Evolutionary conservation across 2,329 filamentous ascomycete species (phyloP).

Genomic region (Aspergillus awamori): DNA sequence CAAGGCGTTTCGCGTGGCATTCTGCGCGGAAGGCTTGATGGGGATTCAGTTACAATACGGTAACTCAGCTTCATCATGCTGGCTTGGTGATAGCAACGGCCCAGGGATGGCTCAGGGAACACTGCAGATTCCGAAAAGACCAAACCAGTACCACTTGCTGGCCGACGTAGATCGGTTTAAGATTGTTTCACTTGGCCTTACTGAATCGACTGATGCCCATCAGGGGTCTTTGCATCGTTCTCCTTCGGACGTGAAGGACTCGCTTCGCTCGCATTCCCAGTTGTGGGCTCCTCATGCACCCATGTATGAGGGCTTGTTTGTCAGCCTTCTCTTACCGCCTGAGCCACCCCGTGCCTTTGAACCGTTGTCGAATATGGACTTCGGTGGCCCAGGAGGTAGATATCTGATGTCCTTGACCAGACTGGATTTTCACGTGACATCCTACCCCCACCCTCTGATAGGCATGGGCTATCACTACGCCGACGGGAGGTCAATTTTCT

Average conservation of each 20-base stretch:
- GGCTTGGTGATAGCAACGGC: slow-evolving; percentile 9
- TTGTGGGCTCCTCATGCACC: slow-evolving; percentile 9
- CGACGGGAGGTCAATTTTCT: slow-evolving; percentile 6
- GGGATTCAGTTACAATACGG: slow-evolving; percentile 13
- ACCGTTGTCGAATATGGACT: slow-evolving; percentile 17
- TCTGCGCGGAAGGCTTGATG: slow-evolving; percentile 11
- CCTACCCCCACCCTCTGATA: not conserved
- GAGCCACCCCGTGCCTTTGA: slow-evolving; percentile 5
- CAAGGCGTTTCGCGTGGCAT: not conserved
- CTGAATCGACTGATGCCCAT: not conserved
- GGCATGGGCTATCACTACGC: slow-evolving; percentile 12
- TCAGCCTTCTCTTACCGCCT: slow-evolving; percentile 3
- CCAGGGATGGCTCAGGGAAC: slow-evolving; percentile 5
- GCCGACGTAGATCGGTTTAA: slow-evolving; percentile 15
- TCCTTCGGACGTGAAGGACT: slow-evolving; percentile 6
- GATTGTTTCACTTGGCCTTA: slow-evolving; percentile 13
- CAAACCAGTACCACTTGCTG: slow-evolving; percentile 1
- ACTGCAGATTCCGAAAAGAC: not conserved
- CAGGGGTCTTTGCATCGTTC: not conserved
- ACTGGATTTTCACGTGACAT: slow-evolving; percentile 11
- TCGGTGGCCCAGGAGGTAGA: slow-evolving; percentile 12
- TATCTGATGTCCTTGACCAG: slow-evolving; percentile 10
- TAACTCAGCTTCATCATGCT: not conserved
- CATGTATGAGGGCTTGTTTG: slow-evolving; percentile 5
- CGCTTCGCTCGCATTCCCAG: not conserved